phyloP scores from a whole-genome alignment of 805 yeast species.

The Kodamaea kaohsiungensis region DNA sequence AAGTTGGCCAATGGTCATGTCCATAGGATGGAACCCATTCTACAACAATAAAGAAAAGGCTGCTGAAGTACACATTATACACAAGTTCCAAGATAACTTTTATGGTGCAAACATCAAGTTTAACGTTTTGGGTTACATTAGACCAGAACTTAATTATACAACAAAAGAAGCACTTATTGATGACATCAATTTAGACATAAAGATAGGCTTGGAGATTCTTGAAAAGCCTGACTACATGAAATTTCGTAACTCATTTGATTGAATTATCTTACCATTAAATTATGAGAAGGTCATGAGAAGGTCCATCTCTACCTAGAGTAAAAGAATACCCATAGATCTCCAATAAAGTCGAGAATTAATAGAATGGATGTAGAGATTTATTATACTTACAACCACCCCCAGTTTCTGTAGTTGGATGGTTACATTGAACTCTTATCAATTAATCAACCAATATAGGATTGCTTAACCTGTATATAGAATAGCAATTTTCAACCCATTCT shows the following conservation, averaged over 20 bases:
- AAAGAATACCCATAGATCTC: not conserved
- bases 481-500: not conserved
- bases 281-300: not conserved
- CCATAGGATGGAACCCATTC: slow-evolving; percentile 95
- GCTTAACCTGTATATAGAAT: not conserved
- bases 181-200: slow-evolving; percentile 81
- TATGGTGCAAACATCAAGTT: slow-evolving; percentile 80
- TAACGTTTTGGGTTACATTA: slow-evolving; percentile 78
- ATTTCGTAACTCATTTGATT: not conserved
- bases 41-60: slow-evolving; percentile 77
- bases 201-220: slow-evolving; percentile 58
- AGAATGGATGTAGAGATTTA: not conserved
- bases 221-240: slow-evolving; percentile 16
- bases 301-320: no score
- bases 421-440: not conserved
- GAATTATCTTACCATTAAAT: not conserved
- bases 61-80: slow-evolving; percentile 85
- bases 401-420: not conserved
- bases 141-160: slow-evolving; percentile 88
- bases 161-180: slow-evolving; percentile 80
- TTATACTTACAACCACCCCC: no score
- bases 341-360: not conserved
- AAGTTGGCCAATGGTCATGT: slow-evolving; percentile 86
- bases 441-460: not conserved
- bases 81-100: slow-evolving; percentile 64